Conservation (phyloP, 805 yeast genomes). For the Yarrowia porcina region DNA sequence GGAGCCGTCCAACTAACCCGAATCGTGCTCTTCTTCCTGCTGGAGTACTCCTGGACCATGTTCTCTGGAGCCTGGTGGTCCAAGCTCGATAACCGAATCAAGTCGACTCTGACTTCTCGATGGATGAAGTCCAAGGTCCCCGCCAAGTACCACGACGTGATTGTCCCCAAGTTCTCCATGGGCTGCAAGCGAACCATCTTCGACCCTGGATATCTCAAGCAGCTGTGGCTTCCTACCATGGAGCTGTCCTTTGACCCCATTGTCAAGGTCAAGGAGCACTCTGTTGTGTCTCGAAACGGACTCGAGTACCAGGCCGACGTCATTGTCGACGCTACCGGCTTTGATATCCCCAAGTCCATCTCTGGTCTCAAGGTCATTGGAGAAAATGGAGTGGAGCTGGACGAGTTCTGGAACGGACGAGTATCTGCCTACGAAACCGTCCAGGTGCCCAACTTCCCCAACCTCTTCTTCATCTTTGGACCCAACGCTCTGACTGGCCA, state of each 20-base stretch:
- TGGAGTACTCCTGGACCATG: constrained; percentile 27
- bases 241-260: constrained; percentile 28
- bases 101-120: background rate
- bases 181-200: constrained; percentile 30
- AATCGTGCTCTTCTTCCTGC: constrained; percentile 25
- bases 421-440: constrained; percentile 29
- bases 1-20: constrained; percentile 15
- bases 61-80: constrained; percentile 25
- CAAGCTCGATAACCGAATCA: background rate
- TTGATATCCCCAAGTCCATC: constrained; percentile 23
- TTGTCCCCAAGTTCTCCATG: constrained; percentile 28
- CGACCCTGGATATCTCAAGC: constrained; percentile 28
- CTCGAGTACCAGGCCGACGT: constrained; percentile 30
- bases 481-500: constrained; percentile 31
- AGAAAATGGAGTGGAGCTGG: constrained; percentile 15
- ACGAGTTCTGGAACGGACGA: constrained; percentile 10
- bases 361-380: constrained; percentile 26
- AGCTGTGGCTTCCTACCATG: constrained; percentile 24
- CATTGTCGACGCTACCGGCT: constrained; percentile 30
- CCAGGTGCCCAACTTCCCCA: constrained; percentile 29
- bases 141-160: constrained; percentile 11
- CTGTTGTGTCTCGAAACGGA: constrained; percentile 28
- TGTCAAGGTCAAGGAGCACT: constrained; percentile 26
- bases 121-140: constrained; percentile 18
- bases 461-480: constrained; percentile 28